A percentile compares a stretch with the other conserved stretches of the same genome.
phyloP scores from a whole-genome alignment of 371 early-diverging fungal species.

The Dinochytrium kinnereticum region DNA sequence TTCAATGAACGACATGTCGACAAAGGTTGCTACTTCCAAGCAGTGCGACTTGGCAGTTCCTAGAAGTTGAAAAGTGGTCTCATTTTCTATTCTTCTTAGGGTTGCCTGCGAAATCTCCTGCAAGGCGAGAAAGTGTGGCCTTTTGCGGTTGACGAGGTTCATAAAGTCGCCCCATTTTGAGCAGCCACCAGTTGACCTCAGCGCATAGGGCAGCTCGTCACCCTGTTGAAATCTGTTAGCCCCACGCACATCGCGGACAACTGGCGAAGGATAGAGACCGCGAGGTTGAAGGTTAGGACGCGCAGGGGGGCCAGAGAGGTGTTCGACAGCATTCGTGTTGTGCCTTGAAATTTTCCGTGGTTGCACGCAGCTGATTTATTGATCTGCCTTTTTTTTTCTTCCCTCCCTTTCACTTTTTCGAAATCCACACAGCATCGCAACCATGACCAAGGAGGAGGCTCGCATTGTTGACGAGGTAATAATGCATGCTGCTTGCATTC shows the following conservation, averaged over 20 bases:
- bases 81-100: background rate
- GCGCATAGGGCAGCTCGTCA: too few species aligned
- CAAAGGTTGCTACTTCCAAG: slow-evolving; percentile 12
- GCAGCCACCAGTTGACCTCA: too few species aligned
- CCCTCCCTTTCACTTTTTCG: background rate
- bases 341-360: background rate
- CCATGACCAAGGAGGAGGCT: slow-evolving; percentile 25
- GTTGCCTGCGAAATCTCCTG: background rate
- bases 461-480: slow-evolving; percentile 19
- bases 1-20: background rate
- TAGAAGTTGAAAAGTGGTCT: background rate
- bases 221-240: too few species aligned
- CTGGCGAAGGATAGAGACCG: too few species aligned
- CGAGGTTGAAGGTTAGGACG: slow-evolving; percentile 1
- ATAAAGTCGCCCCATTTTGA: background rate
- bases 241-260: too few species aligned
- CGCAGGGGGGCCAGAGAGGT: background rate
- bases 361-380: background rate
- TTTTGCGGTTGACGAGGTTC: background rate
- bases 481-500: too few species aligned
- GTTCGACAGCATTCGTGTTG: background rate
- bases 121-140: background rate
- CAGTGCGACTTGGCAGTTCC: background rate
- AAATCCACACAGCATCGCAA: background rate
- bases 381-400: slow-evolving; percentile 9